Conservation (phyloP, 306 rosid genomes). For the Fragaria vesca region DNA sequence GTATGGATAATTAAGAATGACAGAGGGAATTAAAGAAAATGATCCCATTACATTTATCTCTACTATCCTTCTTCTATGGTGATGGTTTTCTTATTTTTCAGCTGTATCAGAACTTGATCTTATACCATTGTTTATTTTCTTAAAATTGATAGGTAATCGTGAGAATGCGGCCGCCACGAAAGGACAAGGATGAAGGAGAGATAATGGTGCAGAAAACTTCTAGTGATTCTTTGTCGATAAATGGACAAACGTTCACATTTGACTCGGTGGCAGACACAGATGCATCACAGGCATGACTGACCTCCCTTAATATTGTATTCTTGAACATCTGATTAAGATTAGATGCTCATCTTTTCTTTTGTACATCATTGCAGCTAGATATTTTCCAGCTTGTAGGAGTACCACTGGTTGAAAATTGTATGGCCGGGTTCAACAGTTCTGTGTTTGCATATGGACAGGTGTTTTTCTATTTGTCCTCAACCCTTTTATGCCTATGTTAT, state of each 20-base stretch:
- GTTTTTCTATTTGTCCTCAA: conserved; percentile 11
- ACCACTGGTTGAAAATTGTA: conserved; percentile 87
- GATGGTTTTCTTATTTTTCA: neutral
- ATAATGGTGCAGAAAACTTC: conserved; percentile 75
- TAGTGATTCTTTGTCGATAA: conserved; percentile 60
- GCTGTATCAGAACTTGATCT: neutral
- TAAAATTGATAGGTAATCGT: conserved; percentile 62
- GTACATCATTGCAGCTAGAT: conserved; percentile 60
- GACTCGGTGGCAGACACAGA: conserved; percentile 83
- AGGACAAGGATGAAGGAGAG: conserved; percentile 77
- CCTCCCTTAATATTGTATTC: conserved; percentile 17
- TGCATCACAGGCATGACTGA: conserved; percentile 73
- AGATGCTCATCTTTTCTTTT: conserved; percentile 12
- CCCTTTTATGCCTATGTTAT: neutral
- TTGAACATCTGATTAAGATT: conserved; percentile 6
- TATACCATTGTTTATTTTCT: neutral
- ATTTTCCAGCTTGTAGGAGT: conserved; percentile 89
- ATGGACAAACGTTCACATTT: conserved; percentile 86
- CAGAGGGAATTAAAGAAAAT: neutral
- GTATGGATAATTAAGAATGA: neutral
- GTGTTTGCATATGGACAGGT: conserved; percentile 99
- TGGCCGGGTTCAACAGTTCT: conserved; percentile 98
- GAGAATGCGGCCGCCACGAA: conserved; percentile 70
- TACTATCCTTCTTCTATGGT: neutral
- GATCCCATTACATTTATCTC: neutral